phyloP scores from a whole-genome alignment of 176 grass and related monocot genomes.

The Stipa capillata region DNA sequence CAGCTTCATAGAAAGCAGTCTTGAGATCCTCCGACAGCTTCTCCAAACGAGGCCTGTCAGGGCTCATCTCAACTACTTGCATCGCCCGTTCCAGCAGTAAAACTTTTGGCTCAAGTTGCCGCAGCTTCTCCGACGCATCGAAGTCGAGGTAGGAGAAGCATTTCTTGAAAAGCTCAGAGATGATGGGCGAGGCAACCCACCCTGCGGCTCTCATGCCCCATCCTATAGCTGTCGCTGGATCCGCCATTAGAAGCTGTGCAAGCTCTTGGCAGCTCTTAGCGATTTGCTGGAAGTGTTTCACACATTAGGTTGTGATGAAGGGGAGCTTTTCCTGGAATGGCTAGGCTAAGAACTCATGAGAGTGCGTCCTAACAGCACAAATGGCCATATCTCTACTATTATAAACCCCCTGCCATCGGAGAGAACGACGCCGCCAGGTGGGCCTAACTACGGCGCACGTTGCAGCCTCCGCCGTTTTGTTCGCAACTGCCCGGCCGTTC shows the following conservation, averaged over 20 bases:
- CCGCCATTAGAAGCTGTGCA: neutral
- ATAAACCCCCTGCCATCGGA: too few relatives aligned
- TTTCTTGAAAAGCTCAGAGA: neutral
- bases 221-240: neutral
- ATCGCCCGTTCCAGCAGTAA: neutral
- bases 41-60: neutral
- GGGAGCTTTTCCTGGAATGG: too few relatives aligned
- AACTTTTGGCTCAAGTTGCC: neutral
- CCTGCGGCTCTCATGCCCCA: neutral
- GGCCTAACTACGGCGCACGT: too few relatives aligned
- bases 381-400: too few relatives aligned
- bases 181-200: neutral
- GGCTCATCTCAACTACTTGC: neutral
- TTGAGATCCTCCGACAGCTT: neutral
- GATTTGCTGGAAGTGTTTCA: too few relatives aligned
- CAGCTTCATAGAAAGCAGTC: constrained; percentile 6
- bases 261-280: too few relatives aligned
- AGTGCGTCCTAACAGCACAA: too few relatives aligned
- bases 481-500: too few relatives aligned
- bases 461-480: too few relatives aligned
- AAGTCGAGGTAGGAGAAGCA: neutral
- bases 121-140: neutral
- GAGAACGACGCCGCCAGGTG: too few relatives aligned
- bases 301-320: too few relatives aligned
- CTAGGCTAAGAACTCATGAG: too few relatives aligned